Conservation (phyloP, 2,329 filamentous ascomycete species). For the Cladosporium sp. region DNA sequence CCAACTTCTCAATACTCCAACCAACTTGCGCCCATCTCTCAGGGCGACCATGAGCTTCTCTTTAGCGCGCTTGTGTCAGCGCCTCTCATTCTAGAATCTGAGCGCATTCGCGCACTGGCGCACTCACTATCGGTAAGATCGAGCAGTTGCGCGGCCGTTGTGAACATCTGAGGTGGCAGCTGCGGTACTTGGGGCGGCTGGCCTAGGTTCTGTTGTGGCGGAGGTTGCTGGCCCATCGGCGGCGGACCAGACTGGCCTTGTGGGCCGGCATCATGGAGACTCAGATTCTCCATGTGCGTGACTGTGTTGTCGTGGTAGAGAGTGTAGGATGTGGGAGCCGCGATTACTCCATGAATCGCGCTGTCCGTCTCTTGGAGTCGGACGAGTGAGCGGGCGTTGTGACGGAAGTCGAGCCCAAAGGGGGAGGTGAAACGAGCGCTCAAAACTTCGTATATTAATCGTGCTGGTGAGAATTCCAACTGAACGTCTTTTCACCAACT, state of each 20-base stretch:
- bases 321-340: neutral
- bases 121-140: slow-evolving; percentile 90
- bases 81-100: neutral
- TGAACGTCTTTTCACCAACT: slow-evolving; percentile 3
- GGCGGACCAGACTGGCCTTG: slow-evolving; percentile 16
- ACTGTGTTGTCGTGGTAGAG: neutral
- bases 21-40: slow-evolving; percentile 88
- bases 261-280: slow-evolving; percentile 29
- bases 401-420: neutral
- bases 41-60: slow-evolving; percentile 93
- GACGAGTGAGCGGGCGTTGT: neutral
- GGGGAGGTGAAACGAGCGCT: neutral
- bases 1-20: slow-evolving; percentile 90
- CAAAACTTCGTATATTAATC: too few species aligned
- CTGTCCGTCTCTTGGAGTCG: neutral
- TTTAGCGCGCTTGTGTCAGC: slow-evolving; percentile 37
- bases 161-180: slow-evolving; percentile 94
- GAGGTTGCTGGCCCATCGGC: slow-evolving; percentile 12
- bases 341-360: slow-evolving; percentile 12
- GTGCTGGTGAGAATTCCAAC: neutral
- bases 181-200: slow-evolving; percentile 49
- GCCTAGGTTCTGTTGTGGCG: slow-evolving; percentile 8
- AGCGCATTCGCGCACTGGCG: slow-evolving; percentile 31
- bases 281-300: slow-evolving; percentile 30
- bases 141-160: slow-evolving; percentile 88